These are phyloP conservation scores for Myotisia sp. DNA, from an alignment of 2,329 filamentous ascomycete species.

Conservation along the genomic window DNA sequence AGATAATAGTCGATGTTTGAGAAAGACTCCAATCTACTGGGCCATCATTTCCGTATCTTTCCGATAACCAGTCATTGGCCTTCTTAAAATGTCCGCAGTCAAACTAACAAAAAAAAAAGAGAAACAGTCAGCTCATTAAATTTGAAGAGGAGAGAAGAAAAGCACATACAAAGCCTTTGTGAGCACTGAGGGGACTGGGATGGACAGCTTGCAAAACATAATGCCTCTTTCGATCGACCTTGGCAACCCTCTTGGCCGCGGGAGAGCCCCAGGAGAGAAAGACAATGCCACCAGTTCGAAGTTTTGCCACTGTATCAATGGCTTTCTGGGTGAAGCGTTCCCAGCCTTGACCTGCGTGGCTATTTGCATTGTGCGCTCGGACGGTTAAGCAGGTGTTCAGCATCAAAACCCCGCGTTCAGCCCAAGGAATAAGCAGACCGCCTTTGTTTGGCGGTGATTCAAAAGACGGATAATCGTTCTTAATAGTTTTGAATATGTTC, in stretches of 20 bases:
- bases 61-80: constrained; percentile 53
- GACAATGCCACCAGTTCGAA: constrained; percentile 67
- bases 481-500: constrained; percentile 84
- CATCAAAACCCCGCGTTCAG: constrained; percentile 79
- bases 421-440: constrained; percentile 84
- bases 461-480: constrained; percentile 78
- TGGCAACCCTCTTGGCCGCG: constrained; percentile 63
- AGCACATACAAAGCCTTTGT: constrained; percentile 54
- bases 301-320: constrained; percentile 71
- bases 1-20: neutral
- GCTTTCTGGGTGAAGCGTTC: constrained; percentile 83
- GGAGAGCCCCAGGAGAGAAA: constrained; percentile 90
- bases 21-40: constrained; percentile 70
- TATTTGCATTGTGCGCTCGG: constrained; percentile 73
- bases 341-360: constrained; percentile 77
- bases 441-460: constrained; percentile 58
- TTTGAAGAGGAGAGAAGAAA: neutral
- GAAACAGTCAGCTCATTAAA: neutral
- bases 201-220: constrained; percentile 76
- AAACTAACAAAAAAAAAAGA: constrained; percentile 21
- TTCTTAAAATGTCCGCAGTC: constrained; percentile 34
- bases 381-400: constrained; percentile 94
- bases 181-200: constrained; percentile 81
- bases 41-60: constrained; percentile 63
- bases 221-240: constrained; percentile 59